Conservation (phyloP, 371 early-diverging fungal species). For the Haplosporangium sp. region DNA sequence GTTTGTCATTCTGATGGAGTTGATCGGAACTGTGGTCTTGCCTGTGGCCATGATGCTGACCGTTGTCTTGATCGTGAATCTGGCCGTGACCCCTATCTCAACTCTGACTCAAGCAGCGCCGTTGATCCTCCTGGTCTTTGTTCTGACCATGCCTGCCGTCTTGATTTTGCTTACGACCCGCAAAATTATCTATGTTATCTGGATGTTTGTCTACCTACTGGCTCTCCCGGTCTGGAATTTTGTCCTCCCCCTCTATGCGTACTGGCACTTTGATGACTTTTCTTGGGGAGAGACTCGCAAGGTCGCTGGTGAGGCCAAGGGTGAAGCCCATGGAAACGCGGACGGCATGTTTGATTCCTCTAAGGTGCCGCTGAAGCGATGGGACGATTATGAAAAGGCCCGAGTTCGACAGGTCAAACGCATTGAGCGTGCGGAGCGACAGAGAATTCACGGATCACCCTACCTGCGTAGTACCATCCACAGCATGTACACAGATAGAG, state of each 20-base stretch:
- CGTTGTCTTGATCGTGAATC: slow-evolving; percentile 64
- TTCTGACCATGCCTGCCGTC: slow-evolving; percentile 87
- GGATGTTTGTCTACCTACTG: slow-evolving; percentile 92
- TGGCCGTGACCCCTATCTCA: slow-evolving; percentile 57
- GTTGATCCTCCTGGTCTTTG: slow-evolving; percentile 71
- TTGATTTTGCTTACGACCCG: slow-evolving; percentile 92
- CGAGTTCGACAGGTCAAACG: slow-evolving; percentile 71
- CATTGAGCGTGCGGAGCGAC: slow-evolving; percentile 72
- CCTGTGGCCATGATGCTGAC: slow-evolving; percentile 88
- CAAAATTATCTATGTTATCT: slow-evolving; percentile 87
- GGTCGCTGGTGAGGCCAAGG: slow-evolving; percentile 88
- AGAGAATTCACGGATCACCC: slow-evolving; percentile 55
- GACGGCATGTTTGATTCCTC: slow-evolving; percentile 83
- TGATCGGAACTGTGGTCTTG: slow-evolving; percentile 86
- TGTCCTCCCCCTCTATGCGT: slow-evolving; percentile 94
- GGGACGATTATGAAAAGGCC: slow-evolving; percentile 89
- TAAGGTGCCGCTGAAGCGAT: slow-evolving; percentile 81
- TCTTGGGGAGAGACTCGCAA: slow-evolving; percentile 97
- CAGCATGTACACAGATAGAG: slow-evolving; percentile 23
- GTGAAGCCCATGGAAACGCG: slow-evolving; percentile 79
- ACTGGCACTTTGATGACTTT: slow-evolving; percentile 99
- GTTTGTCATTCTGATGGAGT: slow-evolving; percentile 87
- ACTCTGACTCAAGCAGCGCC: slow-evolving; percentile 71
- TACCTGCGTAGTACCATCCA: slow-evolving; percentile 24
- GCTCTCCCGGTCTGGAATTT: slow-evolving; percentile 97